Evolutionary conservation across 306 rosid species (phyloP).

Genomic region (Prunus campanulata): DNA sequence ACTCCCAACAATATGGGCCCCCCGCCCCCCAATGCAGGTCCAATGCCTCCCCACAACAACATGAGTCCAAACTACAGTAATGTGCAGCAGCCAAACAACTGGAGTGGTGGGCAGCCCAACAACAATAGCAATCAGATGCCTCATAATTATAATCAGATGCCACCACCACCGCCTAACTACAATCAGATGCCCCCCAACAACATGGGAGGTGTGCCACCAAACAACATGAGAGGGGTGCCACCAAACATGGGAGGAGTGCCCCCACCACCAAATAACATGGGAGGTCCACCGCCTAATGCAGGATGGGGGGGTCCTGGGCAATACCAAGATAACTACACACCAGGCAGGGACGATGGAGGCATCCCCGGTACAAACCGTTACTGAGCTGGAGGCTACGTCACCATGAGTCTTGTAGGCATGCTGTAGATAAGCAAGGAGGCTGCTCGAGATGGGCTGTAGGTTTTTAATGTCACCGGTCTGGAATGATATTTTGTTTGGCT

Average conservation of each 20-base stretch:
- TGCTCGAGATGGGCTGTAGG: conserved; percentile 2
- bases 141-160: conserved; percentile 7
- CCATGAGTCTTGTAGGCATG: conserved; percentile 32
- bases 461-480: background rate
- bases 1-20: conserved; percentile 15
- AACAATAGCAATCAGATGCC: conserved; percentile 1
- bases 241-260: background rate
- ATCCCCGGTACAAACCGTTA: conserved; percentile 38
- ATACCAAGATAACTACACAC: conserved; percentile 34
- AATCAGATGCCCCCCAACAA: background rate
- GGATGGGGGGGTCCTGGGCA: conserved; percentile 44
- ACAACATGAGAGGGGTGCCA: conserved; percentile 31
- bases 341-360: conserved; percentile 30
- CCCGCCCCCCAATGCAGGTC: background rate
- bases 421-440: conserved; percentile 6
- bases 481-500: background rate
- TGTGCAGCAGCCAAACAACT: conserved; percentile 26
- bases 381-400: conserved; percentile 14
- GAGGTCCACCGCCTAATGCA: conserved; percentile 24
- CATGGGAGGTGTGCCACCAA: conserved; percentile 14
- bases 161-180: background rate
- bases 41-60: conserved; percentile 12
- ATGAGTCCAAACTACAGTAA: background rate
- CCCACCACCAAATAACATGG: conserved; percentile 25
- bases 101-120: conserved; percentile 11